phyloP scores from a whole-genome alignment of 2,329 filamentous ascomycete species.

The Stachybotrys chartarum region DNA sequence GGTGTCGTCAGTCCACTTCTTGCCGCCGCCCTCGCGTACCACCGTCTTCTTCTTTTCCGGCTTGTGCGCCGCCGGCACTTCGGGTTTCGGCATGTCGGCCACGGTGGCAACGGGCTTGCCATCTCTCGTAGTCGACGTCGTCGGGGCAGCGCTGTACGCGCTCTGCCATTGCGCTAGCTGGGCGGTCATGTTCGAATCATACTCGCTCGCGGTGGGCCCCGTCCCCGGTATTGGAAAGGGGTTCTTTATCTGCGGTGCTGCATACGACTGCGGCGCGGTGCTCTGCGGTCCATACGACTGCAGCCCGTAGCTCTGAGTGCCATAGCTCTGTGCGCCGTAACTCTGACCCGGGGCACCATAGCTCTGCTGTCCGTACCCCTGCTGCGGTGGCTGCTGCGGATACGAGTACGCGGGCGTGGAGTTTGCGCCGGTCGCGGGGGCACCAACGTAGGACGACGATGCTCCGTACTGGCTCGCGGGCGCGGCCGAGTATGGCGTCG shows the following conservation, averaged over 20 bases:
- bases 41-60: slow-evolving; percentile 77
- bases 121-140: slow-evolving; percentile 22
- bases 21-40: slow-evolving; percentile 78
- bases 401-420: slow-evolving; percentile 14
- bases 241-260: slow-evolving; percentile 67
- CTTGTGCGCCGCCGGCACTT: slow-evolving; percentile 37
- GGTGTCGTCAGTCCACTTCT: slow-evolving; percentile 83
- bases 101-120: slow-evolving; percentile 19
- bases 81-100: slow-evolving; percentile 19
- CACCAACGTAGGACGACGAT: slow-evolving; percentile 29
- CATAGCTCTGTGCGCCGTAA: slow-evolving; percentile 12
- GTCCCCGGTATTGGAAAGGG: slow-evolving; percentile 62
- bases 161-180: slow-evolving; percentile 95
- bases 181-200: slow-evolving; percentile 76
- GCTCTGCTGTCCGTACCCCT: slow-evolving; percentile 15
- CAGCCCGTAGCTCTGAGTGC: slow-evolving; percentile 30
- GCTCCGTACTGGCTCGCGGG: slow-evolving; percentile 37
- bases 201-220: slow-evolving; percentile 33
- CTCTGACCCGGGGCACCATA: slow-evolving; percentile 14
- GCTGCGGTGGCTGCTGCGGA: slow-evolving; percentile 12
- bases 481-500: slow-evolving; percentile 21
- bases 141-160: slow-evolving; percentile 51
- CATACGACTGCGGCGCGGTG: slow-evolving; percentile 33
- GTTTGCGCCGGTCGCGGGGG: slow-evolving; percentile 14
- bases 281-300: slow-evolving; percentile 26